Percentiles rank a stretch among this genome's conserved stretches.
Conservation (phyloP, 345 rosid species). For the Rhodamnia argentea region DNA sequence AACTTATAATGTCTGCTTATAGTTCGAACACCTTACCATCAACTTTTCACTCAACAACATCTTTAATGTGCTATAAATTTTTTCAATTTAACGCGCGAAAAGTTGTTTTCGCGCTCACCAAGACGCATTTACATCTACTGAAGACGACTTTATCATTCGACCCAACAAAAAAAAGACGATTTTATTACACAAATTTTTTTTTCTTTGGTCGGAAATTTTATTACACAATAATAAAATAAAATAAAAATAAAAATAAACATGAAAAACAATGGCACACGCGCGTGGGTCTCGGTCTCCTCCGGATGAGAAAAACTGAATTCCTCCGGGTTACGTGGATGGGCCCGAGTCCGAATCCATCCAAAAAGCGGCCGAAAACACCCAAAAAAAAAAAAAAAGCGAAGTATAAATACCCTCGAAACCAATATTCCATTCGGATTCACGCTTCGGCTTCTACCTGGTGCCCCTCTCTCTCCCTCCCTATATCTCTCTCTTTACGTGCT, state of each 20-base stretch:
- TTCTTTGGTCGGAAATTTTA: not conserved
- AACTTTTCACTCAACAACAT: too few relatives aligned
- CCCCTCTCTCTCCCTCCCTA: not conserved
- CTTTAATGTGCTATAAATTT: not conserved
- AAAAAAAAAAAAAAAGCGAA: not conserved
- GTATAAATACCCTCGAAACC: not conserved
- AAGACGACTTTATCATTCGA: too few relatives aligned
- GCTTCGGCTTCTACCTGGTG: not conserved
- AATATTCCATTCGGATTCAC: not conserved
- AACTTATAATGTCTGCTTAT: not conserved
- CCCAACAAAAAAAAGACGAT: not conserved
- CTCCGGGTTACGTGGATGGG: not conserved
- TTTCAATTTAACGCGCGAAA: not conserved
- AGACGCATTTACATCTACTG: not conserved
- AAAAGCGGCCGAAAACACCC: not conserved
- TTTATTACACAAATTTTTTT: not conserved
- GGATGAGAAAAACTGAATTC: too few relatives aligned
- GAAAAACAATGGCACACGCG: not conserved
- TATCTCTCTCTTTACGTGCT: not conserved
- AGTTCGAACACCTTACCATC: rapidly evolving
- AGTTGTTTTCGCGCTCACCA: not conserved
- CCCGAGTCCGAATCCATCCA: not conserved
- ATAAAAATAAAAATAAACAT: not conserved
- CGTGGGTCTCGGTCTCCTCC: too few relatives aligned
- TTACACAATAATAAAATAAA: not conserved